A percentile compares a stretch with the other conserved stretches of the same genome.
phyloP scores from a whole-genome alignment of 805 yeast species.

The Saccharomycopsis malanga region DNA sequence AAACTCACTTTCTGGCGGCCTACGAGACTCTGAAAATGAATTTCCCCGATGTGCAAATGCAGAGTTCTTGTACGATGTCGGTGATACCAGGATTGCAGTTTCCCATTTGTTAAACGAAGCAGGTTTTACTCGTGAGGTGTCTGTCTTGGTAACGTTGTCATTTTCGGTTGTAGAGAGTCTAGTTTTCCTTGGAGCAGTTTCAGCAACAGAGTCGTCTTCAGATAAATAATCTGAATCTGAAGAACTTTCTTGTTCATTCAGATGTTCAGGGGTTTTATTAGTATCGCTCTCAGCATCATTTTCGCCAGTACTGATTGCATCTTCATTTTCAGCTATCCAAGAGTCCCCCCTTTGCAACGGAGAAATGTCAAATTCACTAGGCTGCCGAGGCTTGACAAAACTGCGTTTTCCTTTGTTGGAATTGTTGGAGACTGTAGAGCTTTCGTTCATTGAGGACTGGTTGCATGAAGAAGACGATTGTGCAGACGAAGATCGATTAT shows the following conservation, averaged over 20 bases:
- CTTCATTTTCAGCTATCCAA: background rate
- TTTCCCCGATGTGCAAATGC: background rate
- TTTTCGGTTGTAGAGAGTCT: constrained; percentile 15
- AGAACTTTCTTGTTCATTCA: background rate
- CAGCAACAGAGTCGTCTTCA: background rate
- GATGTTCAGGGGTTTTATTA: background rate
- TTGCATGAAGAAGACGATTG: background rate
- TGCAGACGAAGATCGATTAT: constrained; percentile 1
- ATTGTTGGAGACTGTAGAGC: too few species aligned
- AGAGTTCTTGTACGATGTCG: background rate
- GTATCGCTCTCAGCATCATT: constrained; percentile 1
- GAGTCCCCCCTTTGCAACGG: too few species aligned
- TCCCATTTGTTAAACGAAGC: constrained; percentile 1
- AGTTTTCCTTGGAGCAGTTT: background rate
- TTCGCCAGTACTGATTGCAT: background rate
- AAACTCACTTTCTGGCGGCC: background rate
- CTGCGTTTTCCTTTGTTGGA: too few species aligned
- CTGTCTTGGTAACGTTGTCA: background rate
- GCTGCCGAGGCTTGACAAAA: too few species aligned
- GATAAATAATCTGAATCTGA: background rate
- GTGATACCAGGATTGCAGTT: background rate
- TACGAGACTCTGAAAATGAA: background rate
- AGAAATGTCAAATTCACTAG: too few species aligned
- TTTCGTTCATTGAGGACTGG: background rate
- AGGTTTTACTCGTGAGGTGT: too few species aligned